phyloP scores from a whole-genome alignment of 83 land plant species.

The Picea mariana region DNA sequence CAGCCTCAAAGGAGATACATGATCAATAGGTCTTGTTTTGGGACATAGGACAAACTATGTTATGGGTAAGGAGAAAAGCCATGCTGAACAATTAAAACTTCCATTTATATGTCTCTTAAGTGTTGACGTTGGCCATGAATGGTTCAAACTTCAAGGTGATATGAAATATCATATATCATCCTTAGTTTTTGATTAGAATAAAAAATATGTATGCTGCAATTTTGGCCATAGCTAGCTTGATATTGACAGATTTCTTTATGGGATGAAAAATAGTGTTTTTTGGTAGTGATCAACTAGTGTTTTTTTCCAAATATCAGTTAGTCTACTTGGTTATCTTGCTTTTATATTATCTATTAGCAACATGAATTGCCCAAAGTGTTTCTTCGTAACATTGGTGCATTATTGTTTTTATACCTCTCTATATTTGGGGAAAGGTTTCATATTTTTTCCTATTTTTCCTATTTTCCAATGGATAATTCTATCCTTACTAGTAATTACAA shows the following conservation, averaged over 20 bases:
- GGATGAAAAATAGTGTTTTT: neutral
- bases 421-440: too few species aligned
- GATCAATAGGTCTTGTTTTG: too few species aligned
- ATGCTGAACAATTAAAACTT: neutral
- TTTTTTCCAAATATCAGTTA: neutral
- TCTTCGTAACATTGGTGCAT: neutral
- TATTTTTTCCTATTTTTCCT: too few species aligned
- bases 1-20: too few species aligned
- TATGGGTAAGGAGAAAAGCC: neutral
- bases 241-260: neutral
- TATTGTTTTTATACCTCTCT: neutral
- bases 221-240: neutral
- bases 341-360: neutral
- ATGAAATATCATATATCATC: neutral
- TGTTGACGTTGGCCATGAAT: neutral
- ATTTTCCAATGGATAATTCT: neutral
- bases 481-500: neutral
- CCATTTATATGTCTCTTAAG: neutral
- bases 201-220: neutral
- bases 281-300: too few species aligned
- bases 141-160: neutral
- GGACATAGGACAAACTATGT: neutral
- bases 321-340: neutral
- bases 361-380: neutral
- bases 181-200: neutral